Base-by-base conservation (phyloP, 2,329 filamentous ascomycete genomes). In the Penicillium sp. region DNA sequence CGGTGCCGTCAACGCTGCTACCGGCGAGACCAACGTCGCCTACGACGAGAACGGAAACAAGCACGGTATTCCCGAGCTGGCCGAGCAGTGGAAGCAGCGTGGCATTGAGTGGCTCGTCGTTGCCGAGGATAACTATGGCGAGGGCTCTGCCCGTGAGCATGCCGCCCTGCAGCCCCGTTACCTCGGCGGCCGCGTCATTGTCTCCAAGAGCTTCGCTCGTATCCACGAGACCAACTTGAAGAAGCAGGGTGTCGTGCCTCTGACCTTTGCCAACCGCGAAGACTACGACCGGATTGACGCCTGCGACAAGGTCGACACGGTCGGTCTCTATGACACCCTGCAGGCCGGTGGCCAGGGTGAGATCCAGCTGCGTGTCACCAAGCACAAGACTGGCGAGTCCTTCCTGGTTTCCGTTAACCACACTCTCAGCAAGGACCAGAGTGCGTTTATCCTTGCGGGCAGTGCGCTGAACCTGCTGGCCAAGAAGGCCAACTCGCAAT, bases 221-320 rank as follows among this genome's bases (percentile, higher is more conserved):
- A 95, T 95, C 66, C 89, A 95, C 74, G 89, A 95, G 77, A 95
- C 89, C 24, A 95, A 95, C 69, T 74, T 95, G 57, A 95, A 95
- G 82, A 95, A 95, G 75, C 93, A 98, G 74, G 93, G 93, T 53
- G 86, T 98, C 27, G 89, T 98, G 36, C 93, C 93, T 1, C 76
- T 98, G 60, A 96, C 89, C 0, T 95, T 98, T 64, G 87, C 76
- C 37, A 78, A 95, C 68, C 89, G 94, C 71, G 78, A 80, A 16
- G 93, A 59, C 35, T 59, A 59, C 20, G 55, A 59, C 38, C 74
- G 76, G 53, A 86, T 98, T 54, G 76, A 80, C 42, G 89, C 90
- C 0, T 87, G 89, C 54, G 93, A 98, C 66, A 77, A 84, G 60
- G 87, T 97, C 20, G 75, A 76, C 50, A 97, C 91, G 0, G 78